These are phyloP conservation scores for Oenanthe sinensis DNA, from an alignment of 129 eudicot genomes.

Conservation along the genomic window DNA sequence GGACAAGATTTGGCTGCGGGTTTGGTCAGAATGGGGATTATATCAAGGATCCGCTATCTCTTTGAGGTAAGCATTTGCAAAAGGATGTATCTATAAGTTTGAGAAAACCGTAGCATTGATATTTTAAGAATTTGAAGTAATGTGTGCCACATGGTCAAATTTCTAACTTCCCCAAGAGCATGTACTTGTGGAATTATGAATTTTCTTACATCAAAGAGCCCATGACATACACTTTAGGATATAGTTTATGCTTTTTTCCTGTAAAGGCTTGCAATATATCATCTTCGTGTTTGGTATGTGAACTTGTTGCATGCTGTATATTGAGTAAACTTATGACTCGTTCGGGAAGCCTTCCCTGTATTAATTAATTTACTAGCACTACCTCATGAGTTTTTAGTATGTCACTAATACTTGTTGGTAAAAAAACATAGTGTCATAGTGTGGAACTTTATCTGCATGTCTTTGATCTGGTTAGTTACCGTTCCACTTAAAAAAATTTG, in stretches of 20 bases:
- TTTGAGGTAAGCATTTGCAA: conserved; percentile 52
- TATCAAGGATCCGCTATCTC: conserved; percentile 66
- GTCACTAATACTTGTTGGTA: neutral
- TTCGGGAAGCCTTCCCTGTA: neutral
- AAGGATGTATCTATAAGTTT: neutral
- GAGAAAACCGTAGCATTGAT: neutral
- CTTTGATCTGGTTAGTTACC: neutral
- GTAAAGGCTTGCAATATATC: neutral
- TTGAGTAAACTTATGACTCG: neutral
- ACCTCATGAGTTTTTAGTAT: neutral
- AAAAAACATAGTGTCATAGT: neutral
- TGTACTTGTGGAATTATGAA: neutral
- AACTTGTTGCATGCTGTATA: neutral
- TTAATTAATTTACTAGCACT: neutral
- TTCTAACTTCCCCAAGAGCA: neutral
- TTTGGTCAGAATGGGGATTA: conserved; percentile 88
- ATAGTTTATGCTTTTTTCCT: neutral
- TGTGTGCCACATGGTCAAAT: neutral
- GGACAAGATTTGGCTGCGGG: conserved; percentile 90
- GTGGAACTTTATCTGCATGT: neutral
- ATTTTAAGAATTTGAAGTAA: neutral
- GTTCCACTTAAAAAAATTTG: neutral
- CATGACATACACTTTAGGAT: neutral
- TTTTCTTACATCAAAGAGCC: neutral
- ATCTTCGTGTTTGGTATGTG: neutral